These are phyloP conservation scores for Penicillium flavigenum DNA, from an alignment of 495 filamentous ascomycete genomes.

Conservation along the genomic window DNA sequence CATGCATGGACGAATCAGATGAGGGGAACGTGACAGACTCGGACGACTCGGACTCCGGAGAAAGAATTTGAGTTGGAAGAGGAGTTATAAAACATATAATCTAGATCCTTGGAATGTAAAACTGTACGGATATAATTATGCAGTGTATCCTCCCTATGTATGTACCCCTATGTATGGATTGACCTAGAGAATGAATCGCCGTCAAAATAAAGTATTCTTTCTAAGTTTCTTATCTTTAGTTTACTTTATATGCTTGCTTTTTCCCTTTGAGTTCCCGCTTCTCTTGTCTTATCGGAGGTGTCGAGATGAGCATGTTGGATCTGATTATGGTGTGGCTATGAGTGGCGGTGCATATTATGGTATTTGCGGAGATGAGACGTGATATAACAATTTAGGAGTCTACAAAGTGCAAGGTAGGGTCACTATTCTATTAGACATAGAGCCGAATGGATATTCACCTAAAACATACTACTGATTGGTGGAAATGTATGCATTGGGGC, in stretches of 20 bases:
- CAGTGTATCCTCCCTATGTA: background rate
- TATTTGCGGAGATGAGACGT: too few relatives aligned
- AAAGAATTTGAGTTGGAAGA: background rate
- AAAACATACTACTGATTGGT: background rate
- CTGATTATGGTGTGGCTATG: too few relatives aligned
- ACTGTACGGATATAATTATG: background rate
- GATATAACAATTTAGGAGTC: too few relatives aligned
- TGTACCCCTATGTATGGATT: background rate
- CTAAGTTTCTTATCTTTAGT: background rate
- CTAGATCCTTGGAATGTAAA: too few relatives aligned
- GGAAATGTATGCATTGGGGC: background rate
- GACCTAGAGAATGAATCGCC: background rate
- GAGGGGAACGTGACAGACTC: background rate
- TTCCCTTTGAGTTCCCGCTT: background rate
- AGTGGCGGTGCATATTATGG: too few relatives aligned
- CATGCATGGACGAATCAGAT: slow-evolving; percentile 1
- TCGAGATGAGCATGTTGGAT: background rate
- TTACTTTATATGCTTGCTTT: background rate
- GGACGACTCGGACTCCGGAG: background rate
- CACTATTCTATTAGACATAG: too few relatives aligned
- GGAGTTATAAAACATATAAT: background rate
- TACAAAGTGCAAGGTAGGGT: too few relatives aligned
- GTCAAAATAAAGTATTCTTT: background rate
- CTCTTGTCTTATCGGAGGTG: background rate
- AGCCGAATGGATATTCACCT: background rate